Evolutionary conservation across 495 filamentous ascomycete species (phyloP).

Genomic region (Aspergillus incahuasiensis): DNA sequence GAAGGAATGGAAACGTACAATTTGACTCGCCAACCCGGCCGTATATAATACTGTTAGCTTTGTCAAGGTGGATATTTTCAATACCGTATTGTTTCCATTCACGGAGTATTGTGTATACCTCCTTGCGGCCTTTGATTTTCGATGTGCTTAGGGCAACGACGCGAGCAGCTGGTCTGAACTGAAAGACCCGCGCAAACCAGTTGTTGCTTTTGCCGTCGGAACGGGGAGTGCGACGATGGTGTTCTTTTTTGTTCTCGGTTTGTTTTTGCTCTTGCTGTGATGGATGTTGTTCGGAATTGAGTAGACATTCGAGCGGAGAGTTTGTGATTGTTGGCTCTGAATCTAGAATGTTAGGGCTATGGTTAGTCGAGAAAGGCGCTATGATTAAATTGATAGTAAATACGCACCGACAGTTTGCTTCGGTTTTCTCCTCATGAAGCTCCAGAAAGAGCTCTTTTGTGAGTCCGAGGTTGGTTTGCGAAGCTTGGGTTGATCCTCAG

Average conservation of each 20-base stretch:
- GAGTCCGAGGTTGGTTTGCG: not conserved
- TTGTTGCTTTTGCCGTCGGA: constrained; percentile 44
- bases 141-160: constrained; percentile 69
- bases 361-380: not conserved
- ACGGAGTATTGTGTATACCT: constrained; percentile 65
- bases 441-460: constrained; percentile 24
- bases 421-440: constrained; percentile 31
- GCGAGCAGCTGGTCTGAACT: constrained; percentile 75
- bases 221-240: constrained; percentile 9
- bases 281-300: constrained; percentile 14
- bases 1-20: constrained; percentile 41
- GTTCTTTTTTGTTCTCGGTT: constrained; percentile 9
- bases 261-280: not conserved
- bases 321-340: constrained; percentile 2
- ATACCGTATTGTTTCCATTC: constrained; percentile 81
- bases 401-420: constrained; percentile 27
- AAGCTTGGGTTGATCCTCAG: constrained; percentile 14
- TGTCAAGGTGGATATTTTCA: constrained; percentile 68
- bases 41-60: constrained; percentile 65
- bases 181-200: constrained; percentile 83
- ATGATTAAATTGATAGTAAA: not conserved
- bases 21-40: constrained; percentile 71
- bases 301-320: constrained; percentile 15
- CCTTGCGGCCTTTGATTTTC: constrained; percentile 64
- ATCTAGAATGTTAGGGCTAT: constrained; percentile 8